These are phyloP conservation scores for Penicillium ucsense DNA, from an alignment of 495 filamentous ascomycete genomes.

Conservation along the genomic window DNA sequence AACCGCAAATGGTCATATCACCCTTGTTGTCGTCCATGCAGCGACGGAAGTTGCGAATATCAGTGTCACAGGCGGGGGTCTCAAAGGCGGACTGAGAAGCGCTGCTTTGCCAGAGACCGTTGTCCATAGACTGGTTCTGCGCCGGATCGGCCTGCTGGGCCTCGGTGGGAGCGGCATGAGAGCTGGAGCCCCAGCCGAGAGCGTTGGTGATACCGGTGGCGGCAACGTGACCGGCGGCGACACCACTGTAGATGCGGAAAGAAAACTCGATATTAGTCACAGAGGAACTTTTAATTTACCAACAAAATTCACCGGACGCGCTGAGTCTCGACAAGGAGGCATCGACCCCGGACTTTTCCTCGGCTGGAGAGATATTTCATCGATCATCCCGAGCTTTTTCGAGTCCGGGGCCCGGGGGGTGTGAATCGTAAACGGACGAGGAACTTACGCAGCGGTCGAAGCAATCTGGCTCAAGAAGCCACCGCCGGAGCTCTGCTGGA, in stretches of 20 bases:
- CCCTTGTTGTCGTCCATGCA: slow-evolving; percentile 93
- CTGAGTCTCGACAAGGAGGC: no score
- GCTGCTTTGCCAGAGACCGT: slow-evolving; percentile 43
- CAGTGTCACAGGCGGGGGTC: slow-evolving; percentile 57
- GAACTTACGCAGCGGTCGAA: slow-evolving; percentile 68
- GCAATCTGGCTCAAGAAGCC: slow-evolving; percentile 82
- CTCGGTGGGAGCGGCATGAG: slow-evolving; percentile 47
- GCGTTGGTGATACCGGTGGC: slow-evolving; percentile 73
- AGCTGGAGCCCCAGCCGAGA: slow-evolving; percentile 43
- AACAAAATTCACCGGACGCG: no score
- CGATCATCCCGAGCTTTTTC: background rate
- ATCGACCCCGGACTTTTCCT: slow-evolving; percentile 6
- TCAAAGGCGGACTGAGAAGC: slow-evolving; percentile 39
- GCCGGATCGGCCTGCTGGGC: slow-evolving; percentile 34
- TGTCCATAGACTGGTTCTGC: slow-evolving; percentile 37
- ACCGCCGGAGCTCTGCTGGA: slow-evolving; percentile 49
- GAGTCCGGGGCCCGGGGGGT: background rate
- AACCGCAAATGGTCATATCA: slow-evolving; percentile 89
- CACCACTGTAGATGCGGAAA: slow-evolving; percentile 53
- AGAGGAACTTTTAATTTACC: no score
- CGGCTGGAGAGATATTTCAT: background rate
- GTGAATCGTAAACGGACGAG: background rate
- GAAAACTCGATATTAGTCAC: slow-evolving; percentile 4
- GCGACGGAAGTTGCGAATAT: slow-evolving; percentile 77
- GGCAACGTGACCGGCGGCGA: slow-evolving; percentile 90